phyloP scores from a whole-genome alignment of 345 rosid species.

The Balakata baccata region DNA sequence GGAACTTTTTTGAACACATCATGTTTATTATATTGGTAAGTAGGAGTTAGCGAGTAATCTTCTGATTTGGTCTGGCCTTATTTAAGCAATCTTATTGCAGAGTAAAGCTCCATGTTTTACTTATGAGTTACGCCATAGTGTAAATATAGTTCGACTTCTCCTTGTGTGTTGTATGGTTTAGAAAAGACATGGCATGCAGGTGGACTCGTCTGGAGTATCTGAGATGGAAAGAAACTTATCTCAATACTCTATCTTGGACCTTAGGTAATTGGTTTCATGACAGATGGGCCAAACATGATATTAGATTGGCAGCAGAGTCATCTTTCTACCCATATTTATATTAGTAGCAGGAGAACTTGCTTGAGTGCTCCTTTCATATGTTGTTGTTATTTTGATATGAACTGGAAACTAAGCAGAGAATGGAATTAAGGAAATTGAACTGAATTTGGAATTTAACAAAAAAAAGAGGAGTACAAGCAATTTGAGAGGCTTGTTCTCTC shows the following conservation, averaged over 20 bases:
- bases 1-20: neutral
- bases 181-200: neutral
- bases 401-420: too few relatives aligned
- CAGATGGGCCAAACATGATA: neutral
- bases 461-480: too few relatives aligned
- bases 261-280: neutral
- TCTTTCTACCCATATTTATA: neutral
- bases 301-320: neutral
- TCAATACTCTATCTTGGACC: neutral
- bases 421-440: too few relatives aligned
- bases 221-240: neutral
- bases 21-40: neutral
- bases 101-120: neutral
- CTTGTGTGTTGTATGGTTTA: neutral
- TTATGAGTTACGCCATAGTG: neutral
- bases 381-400: neutral
- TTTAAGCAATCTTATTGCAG: neutral
- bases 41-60: neutral
- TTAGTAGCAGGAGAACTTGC: neutral
- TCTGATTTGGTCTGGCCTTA: neutral
- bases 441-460: too few relatives aligned
- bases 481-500: too few relatives aligned
- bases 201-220: neutral
- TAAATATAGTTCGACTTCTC: neutral
- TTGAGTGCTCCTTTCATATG: neutral